These are phyloP conservation scores for Ajuga chamaepitys DNA, from an alignment of 257 asterid genomes.

Conservation along the genomic window DNA sequence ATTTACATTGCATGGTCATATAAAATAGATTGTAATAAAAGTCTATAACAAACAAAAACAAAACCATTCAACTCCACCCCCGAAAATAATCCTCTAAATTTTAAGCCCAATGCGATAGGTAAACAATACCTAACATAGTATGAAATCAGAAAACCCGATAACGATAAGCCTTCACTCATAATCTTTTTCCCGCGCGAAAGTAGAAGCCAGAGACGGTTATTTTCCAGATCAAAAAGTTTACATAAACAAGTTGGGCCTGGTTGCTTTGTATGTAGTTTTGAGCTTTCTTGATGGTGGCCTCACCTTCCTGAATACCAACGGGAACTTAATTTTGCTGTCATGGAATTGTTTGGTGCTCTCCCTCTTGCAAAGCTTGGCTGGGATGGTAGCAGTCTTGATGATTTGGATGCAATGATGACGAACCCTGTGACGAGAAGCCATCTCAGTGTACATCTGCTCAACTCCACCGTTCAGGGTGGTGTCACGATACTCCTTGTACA, in stretches of 20 bases:
- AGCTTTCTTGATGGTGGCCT: conserved; percentile 68
- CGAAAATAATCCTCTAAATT: conserved; percentile 4
- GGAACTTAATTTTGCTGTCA: conserved; percentile 75
- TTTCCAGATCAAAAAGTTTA: conserved; percentile 11
- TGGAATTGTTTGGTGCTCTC: conserved; percentile 82
- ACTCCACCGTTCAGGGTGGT: conserved; percentile 83
- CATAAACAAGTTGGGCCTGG: conserved; percentile 61
- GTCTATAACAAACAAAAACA: neutral
- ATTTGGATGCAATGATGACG: conserved; percentile 80
- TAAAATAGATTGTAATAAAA: neutral
- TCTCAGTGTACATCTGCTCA: conserved; percentile 91
- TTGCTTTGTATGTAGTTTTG: conserved; percentile 61
- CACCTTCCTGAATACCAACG: conserved; percentile 57
- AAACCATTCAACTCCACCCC: neutral
- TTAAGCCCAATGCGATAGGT: neutral
- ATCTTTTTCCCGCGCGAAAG: neutral
- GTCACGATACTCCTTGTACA: too few relatives aligned
- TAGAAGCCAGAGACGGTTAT: neutral
- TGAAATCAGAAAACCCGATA: neutral
- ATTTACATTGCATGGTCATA: too few relatives aligned
- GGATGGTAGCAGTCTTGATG: conserved; percentile 81
- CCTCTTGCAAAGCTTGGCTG: conserved; percentile 88
- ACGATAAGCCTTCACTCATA: neutral
- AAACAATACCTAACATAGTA: conserved; percentile 7
- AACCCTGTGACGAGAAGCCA: conserved; percentile 95